phyloP scores from a whole-genome alignment of 345 rosid species.

The Carallia brachiata region DNA sequence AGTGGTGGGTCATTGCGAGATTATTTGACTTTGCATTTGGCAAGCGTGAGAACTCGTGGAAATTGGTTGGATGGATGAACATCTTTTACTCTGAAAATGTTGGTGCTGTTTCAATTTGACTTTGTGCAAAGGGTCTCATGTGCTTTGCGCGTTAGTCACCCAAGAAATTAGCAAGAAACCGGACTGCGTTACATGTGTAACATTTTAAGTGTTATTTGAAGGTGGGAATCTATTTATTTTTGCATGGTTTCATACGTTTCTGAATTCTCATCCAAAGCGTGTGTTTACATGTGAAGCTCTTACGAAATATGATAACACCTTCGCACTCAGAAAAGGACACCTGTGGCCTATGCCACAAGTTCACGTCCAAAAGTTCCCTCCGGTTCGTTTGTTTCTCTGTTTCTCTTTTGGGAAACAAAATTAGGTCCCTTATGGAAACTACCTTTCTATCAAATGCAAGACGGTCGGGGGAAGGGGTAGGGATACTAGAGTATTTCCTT shows the following conservation, averaged over 20 bases:
- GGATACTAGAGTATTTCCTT: not conserved
- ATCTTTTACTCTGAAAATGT: not conserved
- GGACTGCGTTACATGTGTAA: not conserved
- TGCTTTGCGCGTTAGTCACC: not conserved
- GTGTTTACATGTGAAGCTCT: not conserved
- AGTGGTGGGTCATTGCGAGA: not conserved
- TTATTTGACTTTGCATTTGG: conserved; percentile 8
- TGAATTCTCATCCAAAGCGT: not conserved
- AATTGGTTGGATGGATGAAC: not conserved
- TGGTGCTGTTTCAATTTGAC: conserved; percentile 17
- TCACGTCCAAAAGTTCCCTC: not conserved
- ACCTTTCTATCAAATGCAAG: not conserved
- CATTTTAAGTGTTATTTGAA: too few species aligned
- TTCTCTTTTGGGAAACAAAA: too few species aligned
- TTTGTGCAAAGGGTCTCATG: not conserved
- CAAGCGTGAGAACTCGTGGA: not conserved
- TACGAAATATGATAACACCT: too few species aligned
- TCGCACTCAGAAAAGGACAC: too few species aligned
- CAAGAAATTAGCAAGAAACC: not conserved
- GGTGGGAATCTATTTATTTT: not conserved
- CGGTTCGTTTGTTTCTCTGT: too few species aligned
- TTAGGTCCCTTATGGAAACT: not conserved
- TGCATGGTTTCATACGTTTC: conserved; percentile 15
- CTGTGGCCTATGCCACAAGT: not conserved
- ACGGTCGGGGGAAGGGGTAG: not conserved